Percentiles rank a stretch among this genome's conserved stretches.
Conservation (phyloP, 495 filamentous ascomycete genomes). For the Tetracladium marchalianum region DNA sequence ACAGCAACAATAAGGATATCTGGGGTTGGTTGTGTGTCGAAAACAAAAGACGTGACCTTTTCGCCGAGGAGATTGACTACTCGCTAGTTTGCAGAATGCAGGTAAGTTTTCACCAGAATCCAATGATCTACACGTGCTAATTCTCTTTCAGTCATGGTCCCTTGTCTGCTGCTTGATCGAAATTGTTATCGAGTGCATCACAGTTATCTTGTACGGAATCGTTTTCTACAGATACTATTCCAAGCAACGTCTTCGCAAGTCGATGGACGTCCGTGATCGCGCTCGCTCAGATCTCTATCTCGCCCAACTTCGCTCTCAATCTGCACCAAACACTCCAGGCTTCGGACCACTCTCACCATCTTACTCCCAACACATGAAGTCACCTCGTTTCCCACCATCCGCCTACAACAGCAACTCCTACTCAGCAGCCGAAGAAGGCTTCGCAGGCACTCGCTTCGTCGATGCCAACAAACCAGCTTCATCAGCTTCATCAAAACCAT, state of each 20-base stretch:
- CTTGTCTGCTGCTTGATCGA: conserved; percentile 97
- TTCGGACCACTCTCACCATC: conserved; percentile 57
- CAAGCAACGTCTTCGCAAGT: conserved; percentile 87
- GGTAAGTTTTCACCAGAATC: conserved; percentile 39
- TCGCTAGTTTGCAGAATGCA: conserved; percentile 89
- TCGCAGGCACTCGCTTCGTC: conserved; percentile 32
- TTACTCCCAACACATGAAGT: conserved; percentile 41
- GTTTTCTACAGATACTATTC: conserved; percentile 95
- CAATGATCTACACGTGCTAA: conserved; percentile 15
- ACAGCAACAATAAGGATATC: conserved; percentile 69
- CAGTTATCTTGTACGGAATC: conserved; percentile 84
- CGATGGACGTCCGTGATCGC: conserved; percentile 90
- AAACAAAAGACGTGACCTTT: conserved; percentile 68
- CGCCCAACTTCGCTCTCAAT: conserved; percentile 84
- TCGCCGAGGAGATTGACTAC: conserved; percentile 72
- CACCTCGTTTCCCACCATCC: conserved; percentile 43
- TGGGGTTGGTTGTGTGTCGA: conserved; percentile 96
- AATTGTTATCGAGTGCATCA: conserved; percentile 83
- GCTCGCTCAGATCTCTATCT: conserved; percentile 92
- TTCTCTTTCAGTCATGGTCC: conserved; percentile 66
- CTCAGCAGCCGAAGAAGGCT: conserved; percentile 32
- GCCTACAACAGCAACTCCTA: conserved; percentile 25
- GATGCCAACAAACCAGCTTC: conserved; percentile 33
- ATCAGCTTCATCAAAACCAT: conserved; percentile 42
- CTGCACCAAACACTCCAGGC: conserved; percentile 88